Conservation (phyloP, 441 rosid species). For the Arabidopsis lyrata region DNA sequence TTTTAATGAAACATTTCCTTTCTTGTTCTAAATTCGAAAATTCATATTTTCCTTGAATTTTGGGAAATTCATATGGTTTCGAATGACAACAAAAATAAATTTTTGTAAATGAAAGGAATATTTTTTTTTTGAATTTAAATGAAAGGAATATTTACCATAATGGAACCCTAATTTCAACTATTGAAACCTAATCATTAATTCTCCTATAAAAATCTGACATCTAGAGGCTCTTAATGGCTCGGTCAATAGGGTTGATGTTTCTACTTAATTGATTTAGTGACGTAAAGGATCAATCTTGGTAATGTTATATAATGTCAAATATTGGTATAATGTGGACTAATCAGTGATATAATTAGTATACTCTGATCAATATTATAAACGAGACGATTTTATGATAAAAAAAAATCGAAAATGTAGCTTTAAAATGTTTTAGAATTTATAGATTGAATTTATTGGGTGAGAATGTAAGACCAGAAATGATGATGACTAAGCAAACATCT, state of each 20-base stretch:
- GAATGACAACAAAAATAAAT: not conserved
- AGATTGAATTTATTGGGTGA: not conserved
- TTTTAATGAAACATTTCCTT: conserved; percentile 28
- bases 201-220: not conserved
- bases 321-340: conserved; percentile 15
- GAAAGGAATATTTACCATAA: not conserved
- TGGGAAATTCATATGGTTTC: not conserved
- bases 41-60: not conserved
- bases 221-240: conserved; percentile 21
- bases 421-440: not conserved
- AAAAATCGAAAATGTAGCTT: not conserved
- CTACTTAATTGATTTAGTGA: conserved; percentile 33
- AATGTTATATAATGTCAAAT: conserved; percentile 9
- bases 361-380: conserved; percentile 1
- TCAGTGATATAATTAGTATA: not conserved
- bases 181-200: not conserved
- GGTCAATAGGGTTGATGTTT: conserved; percentile 29
- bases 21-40: not conserved
- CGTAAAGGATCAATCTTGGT: conserved; percentile 19
- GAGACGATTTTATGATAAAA: not conserved
- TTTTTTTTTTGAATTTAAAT: no score
- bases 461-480: conserved; percentile 29
- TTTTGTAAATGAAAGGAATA: not conserved
- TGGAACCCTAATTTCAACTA: conserved; percentile 11
- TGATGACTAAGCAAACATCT: conserved; percentile 30